These are phyloP conservation scores for Erysimum pusillum DNA, from an alignment of 441 rosid genomes.

Conservation along the genomic window DNA sequence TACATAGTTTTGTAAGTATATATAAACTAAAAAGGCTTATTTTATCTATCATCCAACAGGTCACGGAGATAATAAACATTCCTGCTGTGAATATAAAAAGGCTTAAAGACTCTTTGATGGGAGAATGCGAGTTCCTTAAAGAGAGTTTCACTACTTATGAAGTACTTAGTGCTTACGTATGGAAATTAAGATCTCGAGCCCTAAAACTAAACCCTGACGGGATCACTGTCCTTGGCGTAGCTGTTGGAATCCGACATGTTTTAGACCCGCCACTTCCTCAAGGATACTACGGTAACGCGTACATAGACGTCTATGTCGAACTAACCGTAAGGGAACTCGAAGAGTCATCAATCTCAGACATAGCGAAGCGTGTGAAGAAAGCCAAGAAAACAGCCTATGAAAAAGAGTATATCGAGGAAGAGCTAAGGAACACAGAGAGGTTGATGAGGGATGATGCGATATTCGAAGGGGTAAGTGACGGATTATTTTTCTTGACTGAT, in stretches of 20 bases:
- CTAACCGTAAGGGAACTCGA: constrained; percentile 44
- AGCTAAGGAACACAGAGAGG: constrained; percentile 38
- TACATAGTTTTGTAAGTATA: too few relatives aligned
- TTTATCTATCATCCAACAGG: too few relatives aligned
- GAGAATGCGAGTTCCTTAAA: constrained; percentile 25
- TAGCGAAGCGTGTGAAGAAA: constrained; percentile 42
- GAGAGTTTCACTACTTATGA: constrained; percentile 51
- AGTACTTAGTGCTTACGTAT: constrained; percentile 52
- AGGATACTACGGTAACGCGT: constrained; percentile 59
- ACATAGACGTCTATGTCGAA: constrained; percentile 38
- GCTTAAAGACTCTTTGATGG: constrained; percentile 45
- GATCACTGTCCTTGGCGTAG: constrained; percentile 42
- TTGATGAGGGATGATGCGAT: constrained; percentile 14
- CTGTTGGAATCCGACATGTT: constrained; percentile 51
- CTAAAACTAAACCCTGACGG: constrained; percentile 51
- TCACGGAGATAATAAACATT: constrained; percentile 48
- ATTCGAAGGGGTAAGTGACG: constrained; percentile 45
- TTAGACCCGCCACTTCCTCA: constrained; percentile 52
- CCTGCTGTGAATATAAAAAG: constrained; percentile 34
- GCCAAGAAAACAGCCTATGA: constrained; percentile 30
- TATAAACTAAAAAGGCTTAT: too few relatives aligned
- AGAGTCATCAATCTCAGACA: constrained; percentile 45
- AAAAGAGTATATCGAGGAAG: constrained; percentile 24
- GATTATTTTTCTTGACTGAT: constrained; percentile 49
- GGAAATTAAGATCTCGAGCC: constrained; percentile 58